Evolutionary conservation across 78 protist species (phyloP).

Genomic region (Dictyostelium discoideum): DNA sequence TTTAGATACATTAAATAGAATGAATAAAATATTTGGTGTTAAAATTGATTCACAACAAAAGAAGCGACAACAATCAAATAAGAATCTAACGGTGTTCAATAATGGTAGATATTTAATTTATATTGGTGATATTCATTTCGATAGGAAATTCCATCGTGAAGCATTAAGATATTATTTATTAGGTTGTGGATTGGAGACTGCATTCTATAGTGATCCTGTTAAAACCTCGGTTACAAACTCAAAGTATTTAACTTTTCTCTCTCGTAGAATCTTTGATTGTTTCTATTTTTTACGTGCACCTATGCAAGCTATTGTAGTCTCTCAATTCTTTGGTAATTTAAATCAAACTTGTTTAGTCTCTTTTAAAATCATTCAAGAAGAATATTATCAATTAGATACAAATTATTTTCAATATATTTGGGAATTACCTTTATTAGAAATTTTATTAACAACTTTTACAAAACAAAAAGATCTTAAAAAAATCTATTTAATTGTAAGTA

Average conservation of each 20-base stretch:
- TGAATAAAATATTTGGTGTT: constrained; percentile 10
- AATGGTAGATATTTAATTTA: constrained; percentile 22
- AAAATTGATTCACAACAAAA: constrained; percentile 1
- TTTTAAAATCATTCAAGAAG: constrained; percentile 68
- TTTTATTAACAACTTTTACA: constrained; percentile 33
- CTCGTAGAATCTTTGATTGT: constrained; percentile 28
- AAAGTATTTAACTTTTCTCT: background rate
- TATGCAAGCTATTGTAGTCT: constrained; percentile 50
- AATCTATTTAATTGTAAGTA: background rate
- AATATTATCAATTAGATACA: constrained; percentile 24
- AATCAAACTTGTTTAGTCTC: constrained; percentile 6
- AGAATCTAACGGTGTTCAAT: background rate
- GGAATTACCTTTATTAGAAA: constrained; percentile 51
- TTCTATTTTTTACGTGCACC: constrained; percentile 9
- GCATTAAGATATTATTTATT: constrained; percentile 45
- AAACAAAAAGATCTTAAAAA: constrained; percentile 50
- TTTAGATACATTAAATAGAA: constrained; percentile 26
- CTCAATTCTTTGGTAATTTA: constrained; percentile 15
- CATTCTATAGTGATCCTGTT: constrained; percentile 19
- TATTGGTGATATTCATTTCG: constrained; percentile 62
- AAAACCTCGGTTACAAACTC: background rate
- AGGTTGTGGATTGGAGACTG: constrained; percentile 28
- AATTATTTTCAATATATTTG: constrained; percentile 69
- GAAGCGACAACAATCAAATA: background rate
- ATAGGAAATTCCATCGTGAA: constrained; percentile 37